Percentiles rank a stretch among this genome's conserved stretches.
Conservation (phyloP, 1,139 yeast species). For the Saccharomyces hybrid region DNA sequence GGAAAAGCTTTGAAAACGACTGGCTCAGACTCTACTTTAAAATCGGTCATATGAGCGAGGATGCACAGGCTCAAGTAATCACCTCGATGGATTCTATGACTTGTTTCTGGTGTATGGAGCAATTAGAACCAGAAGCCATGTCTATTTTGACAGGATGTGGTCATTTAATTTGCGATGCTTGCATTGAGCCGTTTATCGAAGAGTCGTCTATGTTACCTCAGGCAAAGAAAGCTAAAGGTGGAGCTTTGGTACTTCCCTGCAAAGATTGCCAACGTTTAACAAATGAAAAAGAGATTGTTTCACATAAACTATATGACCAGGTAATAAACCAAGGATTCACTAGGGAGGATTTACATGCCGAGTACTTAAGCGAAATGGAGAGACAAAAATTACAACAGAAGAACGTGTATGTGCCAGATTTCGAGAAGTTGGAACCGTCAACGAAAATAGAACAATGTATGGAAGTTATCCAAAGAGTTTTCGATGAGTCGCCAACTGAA, state of each 20-base stretch:
- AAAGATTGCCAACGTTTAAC: conserved; percentile 40
- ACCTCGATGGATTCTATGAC: conserved; percentile 28
- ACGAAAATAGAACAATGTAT: conserved; percentile 49
- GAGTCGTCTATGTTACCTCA: conserved; percentile 30
- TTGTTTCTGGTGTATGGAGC: conserved; percentile 67
- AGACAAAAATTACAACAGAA: conserved; percentile 26
- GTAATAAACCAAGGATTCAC: conserved; percentile 33
- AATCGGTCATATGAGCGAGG: conserved; percentile 22
- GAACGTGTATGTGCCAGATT: conserved; percentile 30
- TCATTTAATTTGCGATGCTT: conserved; percentile 58
- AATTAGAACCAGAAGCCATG: conserved; percentile 42
- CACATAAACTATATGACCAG: conserved; percentile 47
- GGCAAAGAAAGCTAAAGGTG: conserved; percentile 34
- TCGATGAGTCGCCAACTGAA: conserved; percentile 42
- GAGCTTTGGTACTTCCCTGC: conserved; percentile 45
- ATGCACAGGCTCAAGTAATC: conserved; percentile 27
- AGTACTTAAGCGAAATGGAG: conserved; percentile 24
- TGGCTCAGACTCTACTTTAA: conserved; percentile 27
- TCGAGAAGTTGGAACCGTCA: conserved; percentile 36
- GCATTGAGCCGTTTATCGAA: conserved; percentile 47
- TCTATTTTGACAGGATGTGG: conserved; percentile 56
- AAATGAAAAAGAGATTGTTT: conserved; percentile 40
- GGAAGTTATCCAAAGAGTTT: conserved; percentile 40
- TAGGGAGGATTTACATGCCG: conserved; percentile 29
- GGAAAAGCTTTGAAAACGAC: conserved; percentile 25